Conservation (phyloP, 2,329 filamentous ascomycete genomes). For the Didymella exigua region DNA sequence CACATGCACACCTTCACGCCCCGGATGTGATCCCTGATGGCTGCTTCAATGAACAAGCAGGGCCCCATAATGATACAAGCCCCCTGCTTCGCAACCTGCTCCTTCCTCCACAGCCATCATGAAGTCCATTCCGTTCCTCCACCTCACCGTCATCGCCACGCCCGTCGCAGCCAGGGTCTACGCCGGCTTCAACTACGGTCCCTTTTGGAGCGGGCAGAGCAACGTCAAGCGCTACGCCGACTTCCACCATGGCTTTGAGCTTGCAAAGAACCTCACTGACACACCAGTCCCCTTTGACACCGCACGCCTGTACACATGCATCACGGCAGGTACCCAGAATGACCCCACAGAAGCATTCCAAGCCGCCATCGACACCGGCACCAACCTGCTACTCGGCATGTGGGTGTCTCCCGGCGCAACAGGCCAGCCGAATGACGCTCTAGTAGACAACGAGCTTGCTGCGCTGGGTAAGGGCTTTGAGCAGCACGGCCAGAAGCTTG, state of each 20-base stretch:
- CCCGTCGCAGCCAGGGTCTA: slow-evolving; percentile 24
- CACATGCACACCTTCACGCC: background rate
- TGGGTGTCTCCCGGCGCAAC: slow-evolving; percentile 28
- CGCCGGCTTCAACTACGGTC: slow-evolving; percentile 39
- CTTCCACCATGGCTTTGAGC: slow-evolving; percentile 30
- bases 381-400: slow-evolving; percentile 42
- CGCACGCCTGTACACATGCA: slow-evolving; percentile 74
- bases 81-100: background rate
- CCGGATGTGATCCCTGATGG: background rate
- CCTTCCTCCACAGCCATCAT: background rate
- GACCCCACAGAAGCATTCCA: slow-evolving; percentile 61
- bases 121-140: background rate
- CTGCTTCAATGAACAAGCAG: background rate
- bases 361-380: slow-evolving; percentile 42
- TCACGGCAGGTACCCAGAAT: slow-evolving; percentile 49
- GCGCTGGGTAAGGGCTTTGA: slow-evolving; percentile 40
- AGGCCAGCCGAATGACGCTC: slow-evolving; percentile 49
- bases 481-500: slow-evolving; percentile 57
- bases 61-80: background rate
- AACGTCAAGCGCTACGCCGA: slow-evolving; percentile 31
- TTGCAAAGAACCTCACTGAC: slow-evolving; percentile 27
- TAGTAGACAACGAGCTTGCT: slow-evolving; percentile 34
- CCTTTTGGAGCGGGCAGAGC: slow-evolving; percentile 26
- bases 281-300: slow-evolving; percentile 65
- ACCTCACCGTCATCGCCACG: slow-evolving; percentile 4